phyloP scores from a whole-genome alignment of 2,329 filamentous ascomycete species.

The Calonectria hawksworthii region DNA sequence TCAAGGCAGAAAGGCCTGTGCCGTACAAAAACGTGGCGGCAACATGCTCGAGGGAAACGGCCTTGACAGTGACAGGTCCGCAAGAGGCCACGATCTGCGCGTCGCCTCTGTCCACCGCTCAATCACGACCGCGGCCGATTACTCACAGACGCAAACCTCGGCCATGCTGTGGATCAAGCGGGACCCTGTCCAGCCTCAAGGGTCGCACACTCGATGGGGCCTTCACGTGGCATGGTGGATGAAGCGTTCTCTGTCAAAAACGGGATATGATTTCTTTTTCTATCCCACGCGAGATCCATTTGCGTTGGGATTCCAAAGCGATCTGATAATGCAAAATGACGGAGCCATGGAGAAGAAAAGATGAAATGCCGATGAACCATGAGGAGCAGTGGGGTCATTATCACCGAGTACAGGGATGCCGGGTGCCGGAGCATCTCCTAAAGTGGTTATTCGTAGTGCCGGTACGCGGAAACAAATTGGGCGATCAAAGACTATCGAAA shows the following conservation, averaged over 20 bases:
- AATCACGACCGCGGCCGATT: neutral
- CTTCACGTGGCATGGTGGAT: neutral
- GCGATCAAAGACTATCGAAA: neutral
- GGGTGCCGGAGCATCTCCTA: neutral
- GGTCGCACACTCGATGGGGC: neutral
- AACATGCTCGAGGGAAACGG: neutral
- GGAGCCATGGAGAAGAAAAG: neutral
- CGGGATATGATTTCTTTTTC: neutral
- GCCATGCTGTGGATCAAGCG: neutral
- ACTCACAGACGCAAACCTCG: neutral
- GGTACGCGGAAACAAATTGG: neutral
- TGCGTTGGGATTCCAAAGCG: neutral
- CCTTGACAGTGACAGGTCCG: neutral
- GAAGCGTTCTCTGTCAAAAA: neutral
- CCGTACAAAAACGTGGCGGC: conserved; percentile 10
- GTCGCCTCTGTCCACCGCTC: neutral
- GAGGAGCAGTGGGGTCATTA: neutral
- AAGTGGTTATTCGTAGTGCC: neutral
- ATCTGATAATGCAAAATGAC: neutral
- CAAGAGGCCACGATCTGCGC: neutral
- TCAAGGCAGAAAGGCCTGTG: neutral
- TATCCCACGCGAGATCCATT: conserved; percentile 1
- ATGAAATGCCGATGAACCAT: neutral
- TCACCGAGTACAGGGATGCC: neutral
- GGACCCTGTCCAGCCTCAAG: neutral